Percentiles rank a stretch among this genome's conserved stretches.
phyloP scores from a whole-genome alignment of 2,329 filamentous ascomycete genomes.

The Colletotrichum liaoningense region DNA sequence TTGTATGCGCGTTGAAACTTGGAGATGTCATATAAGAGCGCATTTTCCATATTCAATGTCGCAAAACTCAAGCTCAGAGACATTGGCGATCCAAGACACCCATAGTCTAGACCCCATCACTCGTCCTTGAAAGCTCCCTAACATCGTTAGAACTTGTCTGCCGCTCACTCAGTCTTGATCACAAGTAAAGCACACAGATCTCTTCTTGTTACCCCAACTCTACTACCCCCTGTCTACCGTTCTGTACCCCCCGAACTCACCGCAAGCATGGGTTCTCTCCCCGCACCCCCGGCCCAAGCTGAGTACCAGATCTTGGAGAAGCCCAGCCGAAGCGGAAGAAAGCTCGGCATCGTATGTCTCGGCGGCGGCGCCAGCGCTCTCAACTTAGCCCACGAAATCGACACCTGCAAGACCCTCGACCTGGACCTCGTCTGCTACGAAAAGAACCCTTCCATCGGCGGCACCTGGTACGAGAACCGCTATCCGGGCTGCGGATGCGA shows the following conservation, averaged over 20 bases:
- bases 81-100: not conserved
- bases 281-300: constrained; percentile 9
- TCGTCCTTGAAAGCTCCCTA: not conserved
- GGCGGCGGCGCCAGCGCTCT: constrained; percentile 45
- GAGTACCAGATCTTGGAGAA: constrained; percentile 41
- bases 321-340: constrained; percentile 39
- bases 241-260: not conserved
- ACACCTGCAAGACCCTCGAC: constrained; percentile 36
- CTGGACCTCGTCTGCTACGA: constrained; percentile 42
- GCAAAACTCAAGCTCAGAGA: not conserved
- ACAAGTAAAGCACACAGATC: not conserved
- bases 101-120: not conserved
- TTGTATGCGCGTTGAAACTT: not conserved
- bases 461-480: constrained; percentile 42
- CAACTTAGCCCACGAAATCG: constrained; percentile 41
- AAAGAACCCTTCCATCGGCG: constrained; percentile 41
- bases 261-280: constrained; percentile 29
- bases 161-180: not conserved
- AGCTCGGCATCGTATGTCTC: constrained; percentile 43
- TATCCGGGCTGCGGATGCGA: constrained; percentile 41
- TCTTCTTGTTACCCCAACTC: not conserved
- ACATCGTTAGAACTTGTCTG: not conserved
- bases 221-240: not conserved
- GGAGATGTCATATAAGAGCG: constrained; percentile 4
- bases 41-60: not conserved